Evolutionary conservation across 2,329 filamentous ascomycete species (phyloP).

Genomic region (Diaporthe citrichinensis): DNA sequence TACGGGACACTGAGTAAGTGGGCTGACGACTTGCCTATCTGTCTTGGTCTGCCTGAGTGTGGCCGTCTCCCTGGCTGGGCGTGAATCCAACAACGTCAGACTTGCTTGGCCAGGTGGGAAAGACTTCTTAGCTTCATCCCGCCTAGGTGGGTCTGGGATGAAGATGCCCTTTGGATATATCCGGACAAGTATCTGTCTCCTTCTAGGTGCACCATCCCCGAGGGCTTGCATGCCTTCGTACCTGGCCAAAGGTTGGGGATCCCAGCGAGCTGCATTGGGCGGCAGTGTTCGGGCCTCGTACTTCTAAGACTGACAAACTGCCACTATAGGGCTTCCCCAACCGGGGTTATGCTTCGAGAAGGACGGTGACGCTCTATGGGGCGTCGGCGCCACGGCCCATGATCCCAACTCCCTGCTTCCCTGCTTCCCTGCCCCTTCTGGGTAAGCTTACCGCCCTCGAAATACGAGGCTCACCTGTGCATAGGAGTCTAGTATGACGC

Average conservation of each 20-base stretch:
- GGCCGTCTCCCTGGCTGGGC: not conserved
- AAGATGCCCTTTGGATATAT: not conserved
- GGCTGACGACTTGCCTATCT: not conserved
- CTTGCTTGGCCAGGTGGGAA: constrained; percentile 1
- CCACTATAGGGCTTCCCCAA: not conserved
- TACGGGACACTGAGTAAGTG: constrained; percentile 21
- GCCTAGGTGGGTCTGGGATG: not conserved
- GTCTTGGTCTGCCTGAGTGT: constrained; percentile 8
- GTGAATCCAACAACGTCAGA: constrained; percentile 17
- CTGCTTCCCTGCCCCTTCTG: not conserved
- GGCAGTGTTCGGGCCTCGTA: not conserved
- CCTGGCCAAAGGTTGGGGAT: constrained; percentile 14
- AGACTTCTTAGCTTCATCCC: not conserved
- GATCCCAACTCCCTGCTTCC: constrained; percentile 9
- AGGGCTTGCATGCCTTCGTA: not conserved
- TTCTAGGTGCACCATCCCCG: not conserved
- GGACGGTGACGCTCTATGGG: constrained; percentile 2
- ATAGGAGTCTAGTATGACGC: not conserved
- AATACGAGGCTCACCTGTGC: constrained; percentile 12
- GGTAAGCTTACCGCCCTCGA: constrained; percentile 5
- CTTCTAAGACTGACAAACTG: not conserved
- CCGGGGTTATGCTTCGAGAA: constrained; percentile 22
- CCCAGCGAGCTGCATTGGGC: not conserved
- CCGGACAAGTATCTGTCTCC: not conserved
- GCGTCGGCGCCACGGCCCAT: constrained; percentile 1